phyloP scores from a whole-genome alignment of 2,329 filamentous ascomycete genomes.

The Calonectria crousiana region DNA sequence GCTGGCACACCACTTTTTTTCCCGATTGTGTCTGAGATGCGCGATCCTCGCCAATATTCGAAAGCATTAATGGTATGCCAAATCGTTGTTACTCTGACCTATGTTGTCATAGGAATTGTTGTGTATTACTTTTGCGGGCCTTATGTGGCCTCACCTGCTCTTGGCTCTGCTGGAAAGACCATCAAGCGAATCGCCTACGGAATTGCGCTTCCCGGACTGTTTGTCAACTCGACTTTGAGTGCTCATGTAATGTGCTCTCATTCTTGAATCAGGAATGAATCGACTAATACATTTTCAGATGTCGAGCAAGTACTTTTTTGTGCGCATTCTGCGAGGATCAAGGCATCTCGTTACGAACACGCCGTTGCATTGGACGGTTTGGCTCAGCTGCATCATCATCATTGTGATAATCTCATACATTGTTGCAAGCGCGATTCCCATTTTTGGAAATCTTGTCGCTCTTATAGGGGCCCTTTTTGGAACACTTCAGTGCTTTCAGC shows the following conservation, averaged over 20 bases:
- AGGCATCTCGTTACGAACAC: conserved; percentile 13
- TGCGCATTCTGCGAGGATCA: conserved; percentile 11
- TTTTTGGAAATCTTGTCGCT: conserved; percentile 32
- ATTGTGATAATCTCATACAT: conserved; percentile 36
- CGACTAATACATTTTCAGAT: background rate
- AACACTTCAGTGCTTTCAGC: conserved; percentile 41
- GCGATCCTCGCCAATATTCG: conserved; percentile 44
- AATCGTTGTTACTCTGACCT: conserved; percentile 47
- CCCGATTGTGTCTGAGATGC: conserved; percentile 48
- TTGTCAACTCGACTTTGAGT: conserved; percentile 44
- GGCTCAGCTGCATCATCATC: conserved; percentile 30
- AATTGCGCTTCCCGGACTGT: conserved; percentile 46
- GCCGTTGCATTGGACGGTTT: conserved; percentile 7
- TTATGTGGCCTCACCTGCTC: conserved; percentile 59
- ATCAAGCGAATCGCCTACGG: conserved; percentile 61
- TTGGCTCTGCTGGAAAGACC: conserved; percentile 56
- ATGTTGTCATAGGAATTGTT: conserved; percentile 50
- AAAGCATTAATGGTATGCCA: conserved; percentile 43
- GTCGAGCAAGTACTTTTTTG: conserved; percentile 15
- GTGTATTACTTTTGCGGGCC: conserved; percentile 61
- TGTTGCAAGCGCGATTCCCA: conserved; percentile 38
- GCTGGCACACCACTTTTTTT: conserved; percentile 52
- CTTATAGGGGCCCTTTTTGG: conserved; percentile 42
- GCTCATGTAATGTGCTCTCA: conserved; percentile 27
- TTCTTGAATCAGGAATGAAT: background rate